These are phyloP conservation scores for Phytophthora cryptogea DNA, from an alignment of 352 stramenopile species.

Conservation along the genomic window DNA sequence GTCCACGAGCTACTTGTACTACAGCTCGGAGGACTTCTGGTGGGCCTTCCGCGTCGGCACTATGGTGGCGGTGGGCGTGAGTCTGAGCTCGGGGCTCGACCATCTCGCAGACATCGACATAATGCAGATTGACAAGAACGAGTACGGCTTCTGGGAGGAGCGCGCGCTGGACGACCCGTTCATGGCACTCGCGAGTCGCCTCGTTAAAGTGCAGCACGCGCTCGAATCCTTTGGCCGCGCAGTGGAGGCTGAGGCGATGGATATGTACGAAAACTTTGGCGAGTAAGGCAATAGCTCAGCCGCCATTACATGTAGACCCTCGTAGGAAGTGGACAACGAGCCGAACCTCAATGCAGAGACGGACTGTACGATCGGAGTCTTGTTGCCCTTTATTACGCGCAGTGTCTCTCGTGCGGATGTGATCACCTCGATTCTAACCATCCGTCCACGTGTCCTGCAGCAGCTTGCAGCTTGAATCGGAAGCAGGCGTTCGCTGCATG, in stretches of 20 bases:
- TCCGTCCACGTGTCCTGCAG: neutral
- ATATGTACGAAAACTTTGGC: slow-evolving; percentile 75
- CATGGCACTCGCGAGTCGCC: slow-evolving; percentile 40
- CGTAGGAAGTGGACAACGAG: slow-evolving; percentile 11
- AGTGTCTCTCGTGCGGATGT: slow-evolving; percentile 17
- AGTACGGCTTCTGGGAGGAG: slow-evolving; percentile 66
- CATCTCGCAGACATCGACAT: slow-evolving; percentile 60
- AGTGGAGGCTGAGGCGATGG: slow-evolving; percentile 55
- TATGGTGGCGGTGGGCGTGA: slow-evolving; percentile 54
- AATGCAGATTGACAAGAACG: slow-evolving; percentile 40
- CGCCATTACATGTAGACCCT: neutral
- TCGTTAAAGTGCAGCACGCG: slow-evolving; percentile 52
- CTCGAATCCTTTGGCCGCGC: slow-evolving; percentile 24
- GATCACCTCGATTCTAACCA: slow-evolving; percentile 29
- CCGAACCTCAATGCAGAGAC: slow-evolving; percentile 14
- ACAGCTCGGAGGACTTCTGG: slow-evolving; percentile 53
- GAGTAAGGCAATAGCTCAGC: slow-evolving; percentile 29
- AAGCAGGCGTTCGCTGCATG: slow-evolving; percentile 4
- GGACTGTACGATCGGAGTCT: slow-evolving; percentile 15
- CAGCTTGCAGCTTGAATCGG: neutral
- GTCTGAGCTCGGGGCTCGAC: slow-evolving; percentile 58
- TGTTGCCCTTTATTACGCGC: slow-evolving; percentile 6
- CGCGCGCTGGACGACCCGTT: slow-evolving; percentile 48
- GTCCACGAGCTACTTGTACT: slow-evolving; percentile 64
- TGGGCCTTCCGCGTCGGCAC: slow-evolving; percentile 61